Evolutionary conservation across 345 rosid species (phyloP).

Genomic region (Gossypium stocksii): DNA sequence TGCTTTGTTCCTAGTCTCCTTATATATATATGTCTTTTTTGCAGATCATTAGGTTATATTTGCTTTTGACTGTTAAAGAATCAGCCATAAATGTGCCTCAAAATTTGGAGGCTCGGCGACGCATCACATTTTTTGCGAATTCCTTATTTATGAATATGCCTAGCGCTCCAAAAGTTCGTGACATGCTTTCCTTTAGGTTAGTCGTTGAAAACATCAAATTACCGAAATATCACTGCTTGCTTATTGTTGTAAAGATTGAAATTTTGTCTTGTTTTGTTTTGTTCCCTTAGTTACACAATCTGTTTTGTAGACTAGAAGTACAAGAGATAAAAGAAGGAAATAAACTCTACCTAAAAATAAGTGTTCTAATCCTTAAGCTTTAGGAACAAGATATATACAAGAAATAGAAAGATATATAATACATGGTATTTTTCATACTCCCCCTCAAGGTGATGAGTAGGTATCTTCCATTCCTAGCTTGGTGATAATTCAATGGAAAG

Average conservation of each 20-base stretch:
- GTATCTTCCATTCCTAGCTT: neutral
- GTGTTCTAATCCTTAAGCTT: too few species aligned
- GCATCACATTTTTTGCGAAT: slow-evolving; percentile 96
- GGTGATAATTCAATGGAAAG: neutral
- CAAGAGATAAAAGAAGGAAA: too few species aligned
- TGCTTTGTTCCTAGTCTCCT: slow-evolving; percentile 14
- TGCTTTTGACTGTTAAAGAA: slow-evolving; percentile 91
- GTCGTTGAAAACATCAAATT: slow-evolving; percentile 15
- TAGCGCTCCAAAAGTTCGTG: slow-evolving; percentile 73
- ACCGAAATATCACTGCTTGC: slow-evolving; percentile 13
- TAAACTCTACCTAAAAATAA: too few species aligned
- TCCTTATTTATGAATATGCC: slow-evolving; percentile 97
- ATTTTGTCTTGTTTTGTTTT: too few species aligned
- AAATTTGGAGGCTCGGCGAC: slow-evolving; percentile 95
- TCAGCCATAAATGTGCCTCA: slow-evolving; percentile 93
- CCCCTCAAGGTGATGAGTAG: neutral
- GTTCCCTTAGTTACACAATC: too few species aligned
- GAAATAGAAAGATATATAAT: too few species aligned
- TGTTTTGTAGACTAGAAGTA: too few species aligned
- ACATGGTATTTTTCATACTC: neutral
- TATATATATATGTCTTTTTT: slow-evolving; percentile 1
- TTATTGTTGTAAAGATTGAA: neutral
- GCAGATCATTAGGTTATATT: slow-evolving; percentile 68
- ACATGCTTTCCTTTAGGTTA: slow-evolving; percentile 91
- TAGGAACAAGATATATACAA: too few species aligned